Evolutionary conservation across 208 protist genomes (phyloP), one percentile per base, ranked within the genome.

Genomic region (Porcisia deanei): DNA sequence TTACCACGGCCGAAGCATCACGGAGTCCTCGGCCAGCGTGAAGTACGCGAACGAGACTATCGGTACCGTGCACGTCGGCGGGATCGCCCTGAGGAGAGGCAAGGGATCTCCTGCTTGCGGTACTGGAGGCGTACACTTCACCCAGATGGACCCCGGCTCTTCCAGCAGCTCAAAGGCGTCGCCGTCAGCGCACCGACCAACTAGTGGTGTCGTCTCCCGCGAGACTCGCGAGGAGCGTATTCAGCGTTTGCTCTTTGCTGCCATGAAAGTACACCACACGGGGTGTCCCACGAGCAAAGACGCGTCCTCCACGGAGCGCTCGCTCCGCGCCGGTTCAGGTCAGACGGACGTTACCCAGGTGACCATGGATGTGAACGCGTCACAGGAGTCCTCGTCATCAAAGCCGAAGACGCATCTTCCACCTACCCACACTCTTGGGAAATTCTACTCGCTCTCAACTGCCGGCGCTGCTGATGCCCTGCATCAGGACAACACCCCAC

Each of bases 41-140:
- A 76, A 85, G 71, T 96, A 94, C 82, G 88, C 92, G 12, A 70
- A 82, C 54, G 88, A 92, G 59, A 94, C 88, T 30, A 82, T 87
- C n/a, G 73, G 82, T 16, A 81, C 43, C 5, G 80, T 96, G 64
- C 75, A 73, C 5, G 81, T 96, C 3, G 90, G 92, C 10, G 92
- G 90, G n/a, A 63, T 83, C 0, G 63, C 65, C 3, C 76, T 65
- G 34, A 63, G 76, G 14, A 73, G 71, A 52, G 55, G 47, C 53
- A 39, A 45, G 5, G 16, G n/a, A 14, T 39, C 55, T 20, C 64
- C 58, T 9, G 75, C 72, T 49, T 69, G 69, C 54, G 34, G 71
- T 45, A 65, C 73, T 53, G 65, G 54, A 6, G 73, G 66, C 1
- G 68, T 47, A 5, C 76, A 60, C 16, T 55, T 79, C 0, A 60